Evolutionary conservation across 2,329 filamentous ascomycete species (phyloP), one percentile per base, ranked within the genome.

Genomic region (Karstenula rhodostoma): DNA sequence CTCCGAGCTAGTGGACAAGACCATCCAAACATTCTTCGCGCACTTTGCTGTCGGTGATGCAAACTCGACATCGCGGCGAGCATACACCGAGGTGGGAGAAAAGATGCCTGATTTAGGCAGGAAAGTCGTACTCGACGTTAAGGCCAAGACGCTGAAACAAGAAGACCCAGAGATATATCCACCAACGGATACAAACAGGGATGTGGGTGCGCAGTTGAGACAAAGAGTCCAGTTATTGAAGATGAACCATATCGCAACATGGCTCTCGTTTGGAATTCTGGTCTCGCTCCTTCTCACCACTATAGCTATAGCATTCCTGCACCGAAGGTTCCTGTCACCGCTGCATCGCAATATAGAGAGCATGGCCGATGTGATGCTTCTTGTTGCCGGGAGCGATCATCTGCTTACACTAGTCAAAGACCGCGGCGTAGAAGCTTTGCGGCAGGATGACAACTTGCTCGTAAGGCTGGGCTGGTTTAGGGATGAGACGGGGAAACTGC

Each of bases 361-460:
- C 17, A 37, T 62, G 1, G 62, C 56, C 2, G 62, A 64, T 23
- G 54, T 59, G 1, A 35, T 64, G 7, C 56, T 61, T 1, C 25
- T 64, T 13, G 46, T 62, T 27, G 59, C 50, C 12, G 62, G 62
- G 22, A 64, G 59, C 25, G 54, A 61, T 13, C 56, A 37, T 27
- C 35, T 64, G 19, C 29, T 62, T 15, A 25, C 37, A n/a, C 12
- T 57, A 9, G 52, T 63, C 2, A 47, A 58, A 43, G 58, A 65
- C 13, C 25, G 27, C 7, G 58, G 56, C 12, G 42, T 61, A 3
- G 44, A 60, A n/a, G 32, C 33, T 15, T 23, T 61, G 46, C 58
- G 7, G 27, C 43, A 54, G n/a, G 40, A 35, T 23, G 29, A 50
- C 12, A 13, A 35, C 17, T 46, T 46, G 10, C 27, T 42, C 6